A percentile compares a stretch with the other conserved stretches of the same genome.
phyloP scores from a whole-genome alignment of 2,329 filamentous ascomycete species.

The Microcyclospora tardicrescens region DNA sequence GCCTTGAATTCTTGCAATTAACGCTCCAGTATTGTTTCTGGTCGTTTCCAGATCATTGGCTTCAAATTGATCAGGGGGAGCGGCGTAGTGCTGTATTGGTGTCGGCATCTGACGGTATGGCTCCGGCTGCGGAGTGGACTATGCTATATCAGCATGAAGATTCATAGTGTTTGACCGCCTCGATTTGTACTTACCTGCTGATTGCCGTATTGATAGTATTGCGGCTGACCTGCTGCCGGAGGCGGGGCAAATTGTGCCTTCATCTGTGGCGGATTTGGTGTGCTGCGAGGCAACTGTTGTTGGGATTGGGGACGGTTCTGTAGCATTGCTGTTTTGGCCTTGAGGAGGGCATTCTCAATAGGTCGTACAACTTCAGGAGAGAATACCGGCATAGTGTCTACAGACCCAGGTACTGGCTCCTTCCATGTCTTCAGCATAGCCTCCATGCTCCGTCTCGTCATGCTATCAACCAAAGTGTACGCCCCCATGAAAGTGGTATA shows the following conservation, averaged over 20 bases:
- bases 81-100: slow-evolving; percentile 13
- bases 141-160: no score
- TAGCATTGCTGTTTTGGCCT: slow-evolving; percentile 53
- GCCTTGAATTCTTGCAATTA: slow-evolving; percentile 59
- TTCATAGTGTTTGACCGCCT: no score
- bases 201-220: slow-evolving; percentile 18
- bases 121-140: no score
- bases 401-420: slow-evolving; percentile 83
- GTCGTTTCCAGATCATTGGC: slow-evolving; percentile 44
- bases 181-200: slow-evolving; percentile 22
- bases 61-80: slow-evolving; percentile 5
- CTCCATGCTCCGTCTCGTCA: slow-evolving; percentile 80
- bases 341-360: slow-evolving; percentile 89
- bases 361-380: slow-evolving; percentile 71
- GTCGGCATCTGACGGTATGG: slow-evolving; percentile 7
- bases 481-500: slow-evolving; percentile 95
- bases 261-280: slow-evolving; percentile 55
- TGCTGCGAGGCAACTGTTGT: slow-evolving; percentile 45
- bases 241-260: slow-evolving; percentile 30
- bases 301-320: slow-evolving; percentile 47
- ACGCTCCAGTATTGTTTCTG: slow-evolving; percentile 67
- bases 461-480: slow-evolving; percentile 74
- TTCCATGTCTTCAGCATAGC: slow-evolving; percentile 98
- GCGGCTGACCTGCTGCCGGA: slow-evolving; percentile 20
- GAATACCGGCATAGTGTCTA: slow-evolving; percentile 88